Conservation (phyloP, 495 filamentous ascomycete genomes). For the Talaromyces proteolyticus region DNA sequence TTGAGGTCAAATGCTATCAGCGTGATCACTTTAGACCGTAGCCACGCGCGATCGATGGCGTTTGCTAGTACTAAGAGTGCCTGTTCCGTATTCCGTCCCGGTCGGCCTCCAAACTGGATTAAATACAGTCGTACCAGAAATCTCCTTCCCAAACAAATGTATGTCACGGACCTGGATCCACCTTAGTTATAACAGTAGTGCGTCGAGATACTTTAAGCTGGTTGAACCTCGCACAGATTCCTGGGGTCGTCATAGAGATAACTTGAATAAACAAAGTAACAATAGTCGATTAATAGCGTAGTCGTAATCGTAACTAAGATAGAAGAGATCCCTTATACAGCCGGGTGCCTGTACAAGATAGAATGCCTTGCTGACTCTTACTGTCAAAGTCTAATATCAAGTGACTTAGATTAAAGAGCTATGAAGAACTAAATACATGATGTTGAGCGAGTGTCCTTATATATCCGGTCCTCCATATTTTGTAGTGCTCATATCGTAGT, state of each 20-base stretch:
- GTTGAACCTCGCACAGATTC: background rate
- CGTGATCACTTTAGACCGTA: slow-evolving; percentile 11
- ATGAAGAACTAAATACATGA: background rate
- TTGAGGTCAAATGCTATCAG: slow-evolving; percentile 22
- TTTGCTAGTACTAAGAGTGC: slow-evolving; percentile 17
- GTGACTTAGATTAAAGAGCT: background rate
- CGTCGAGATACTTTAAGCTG: background rate
- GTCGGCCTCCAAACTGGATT: slow-evolving; percentile 21
- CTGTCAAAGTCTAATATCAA: background rate
- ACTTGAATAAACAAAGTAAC: background rate
- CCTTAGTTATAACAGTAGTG: too few relatives aligned
- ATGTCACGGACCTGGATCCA: too few relatives aligned
- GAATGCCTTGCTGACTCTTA: background rate
- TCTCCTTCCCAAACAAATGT: too few relatives aligned
- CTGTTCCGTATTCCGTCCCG: slow-evolving; percentile 15
- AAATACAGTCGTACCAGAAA: too few relatives aligned
- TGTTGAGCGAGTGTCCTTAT: background rate
- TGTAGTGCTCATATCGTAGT: too few relatives aligned
- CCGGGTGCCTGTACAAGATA: background rate
- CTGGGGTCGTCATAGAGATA: background rate
- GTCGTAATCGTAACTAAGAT: background rate
- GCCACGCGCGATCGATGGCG: slow-evolving; percentile 20
- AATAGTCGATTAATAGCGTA: too few relatives aligned
- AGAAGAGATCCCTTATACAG: background rate
- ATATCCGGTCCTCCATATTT: background rate